Conservation (phyloP, 2,329 filamentous ascomycete genomes). For the Pseudogymnoascus sp. region DNA sequence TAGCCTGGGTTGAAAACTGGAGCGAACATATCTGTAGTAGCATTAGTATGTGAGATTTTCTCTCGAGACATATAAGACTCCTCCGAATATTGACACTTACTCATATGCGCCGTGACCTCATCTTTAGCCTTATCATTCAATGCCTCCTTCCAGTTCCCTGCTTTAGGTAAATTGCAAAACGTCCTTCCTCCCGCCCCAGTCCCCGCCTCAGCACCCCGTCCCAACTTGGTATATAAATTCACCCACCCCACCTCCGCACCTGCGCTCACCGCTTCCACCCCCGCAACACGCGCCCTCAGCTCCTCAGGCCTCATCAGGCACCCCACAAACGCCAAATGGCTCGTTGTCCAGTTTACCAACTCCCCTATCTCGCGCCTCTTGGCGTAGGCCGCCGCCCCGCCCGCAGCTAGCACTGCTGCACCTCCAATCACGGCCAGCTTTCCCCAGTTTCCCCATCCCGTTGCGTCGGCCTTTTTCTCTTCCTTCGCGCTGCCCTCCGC, state of each 20-base stretch:
- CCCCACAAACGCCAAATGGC: slow-evolving; percentile 89
- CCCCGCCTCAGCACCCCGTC: slow-evolving; percentile 59
- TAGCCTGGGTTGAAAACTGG: neutral
- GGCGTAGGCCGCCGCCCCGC: slow-evolving; percentile 77
- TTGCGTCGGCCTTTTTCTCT: slow-evolving; percentile 13
- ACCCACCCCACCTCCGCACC: slow-evolving; percentile 70
- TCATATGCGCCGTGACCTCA: slow-evolving; percentile 75
- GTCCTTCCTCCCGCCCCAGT: slow-evolving; percentile 56
- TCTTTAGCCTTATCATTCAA: slow-evolving; percentile 75
- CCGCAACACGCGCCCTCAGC: slow-evolving; percentile 65
- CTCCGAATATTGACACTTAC: slow-evolving; percentile 36
- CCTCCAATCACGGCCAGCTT: slow-evolving; percentile 82
- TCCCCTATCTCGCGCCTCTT: slow-evolving; percentile 74
- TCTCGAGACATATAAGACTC: neutral
- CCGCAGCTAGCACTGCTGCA: slow-evolving; percentile 73
- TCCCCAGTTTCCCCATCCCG: slow-evolving; percentile 70
- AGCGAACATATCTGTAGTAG: neutral
- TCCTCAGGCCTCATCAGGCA: slow-evolving; percentile 81
- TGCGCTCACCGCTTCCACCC: slow-evolving; percentile 56
- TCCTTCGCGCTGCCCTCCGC: slow-evolving; percentile 40
- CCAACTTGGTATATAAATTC: slow-evolving; percentile 83
- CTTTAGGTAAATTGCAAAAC: slow-evolving; percentile 76
- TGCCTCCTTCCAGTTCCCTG: slow-evolving; percentile 58
- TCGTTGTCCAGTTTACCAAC: slow-evolving; percentile 76
- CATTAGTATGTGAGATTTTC: neutral